These are phyloP conservation scores for Parietaria judaica DNA, from an alignment of 306 rosid species.

Conservation along the genomic window DNA sequence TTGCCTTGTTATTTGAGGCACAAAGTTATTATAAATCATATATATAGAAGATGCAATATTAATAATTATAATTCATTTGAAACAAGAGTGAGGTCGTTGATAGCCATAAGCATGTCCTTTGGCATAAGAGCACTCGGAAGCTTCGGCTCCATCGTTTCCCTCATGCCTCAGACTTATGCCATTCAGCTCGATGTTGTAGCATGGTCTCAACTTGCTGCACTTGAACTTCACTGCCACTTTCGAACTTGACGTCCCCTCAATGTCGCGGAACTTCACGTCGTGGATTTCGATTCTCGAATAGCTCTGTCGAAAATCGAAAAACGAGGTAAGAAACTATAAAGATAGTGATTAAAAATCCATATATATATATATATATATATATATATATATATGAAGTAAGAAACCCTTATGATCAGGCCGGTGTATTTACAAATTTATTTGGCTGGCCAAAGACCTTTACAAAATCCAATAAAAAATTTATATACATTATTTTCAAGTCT, in stretches of 20 bases:
- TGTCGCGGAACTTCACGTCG: constrained; percentile 15
- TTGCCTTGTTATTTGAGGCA: too few species aligned
- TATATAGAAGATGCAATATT: too few species aligned
- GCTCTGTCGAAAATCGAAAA: not conserved
- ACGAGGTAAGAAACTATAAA: too few species aligned
- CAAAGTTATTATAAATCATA: too few species aligned
- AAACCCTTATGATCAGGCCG: too few species aligned
- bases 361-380: too few species aligned
- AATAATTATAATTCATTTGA: not conserved
- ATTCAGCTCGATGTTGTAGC: constrained; percentile 8
- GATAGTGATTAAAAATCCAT: too few species aligned
- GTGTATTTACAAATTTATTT: too few species aligned
- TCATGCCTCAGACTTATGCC: constrained; percentile 6
- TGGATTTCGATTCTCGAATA: constrained; percentile 14
- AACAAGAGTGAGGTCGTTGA: constrained; percentile 16
- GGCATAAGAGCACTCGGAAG: constrained; percentile 12
- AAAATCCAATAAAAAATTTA: not conserved
- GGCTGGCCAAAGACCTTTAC: too few species aligned
- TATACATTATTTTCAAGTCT: too few species aligned
- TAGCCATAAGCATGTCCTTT: constrained; percentile 14
- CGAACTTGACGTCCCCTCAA: constrained; percentile 23
- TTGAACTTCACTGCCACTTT: constrained; percentile 8
- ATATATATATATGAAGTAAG: too few species aligned
- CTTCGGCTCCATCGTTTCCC: not conserved
- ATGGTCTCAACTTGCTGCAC: constrained; percentile 23